Base-by-base conservation (phyloP, 1,284 basidiomycete genomes). In the Heterobasidion irregulare region DNA sequence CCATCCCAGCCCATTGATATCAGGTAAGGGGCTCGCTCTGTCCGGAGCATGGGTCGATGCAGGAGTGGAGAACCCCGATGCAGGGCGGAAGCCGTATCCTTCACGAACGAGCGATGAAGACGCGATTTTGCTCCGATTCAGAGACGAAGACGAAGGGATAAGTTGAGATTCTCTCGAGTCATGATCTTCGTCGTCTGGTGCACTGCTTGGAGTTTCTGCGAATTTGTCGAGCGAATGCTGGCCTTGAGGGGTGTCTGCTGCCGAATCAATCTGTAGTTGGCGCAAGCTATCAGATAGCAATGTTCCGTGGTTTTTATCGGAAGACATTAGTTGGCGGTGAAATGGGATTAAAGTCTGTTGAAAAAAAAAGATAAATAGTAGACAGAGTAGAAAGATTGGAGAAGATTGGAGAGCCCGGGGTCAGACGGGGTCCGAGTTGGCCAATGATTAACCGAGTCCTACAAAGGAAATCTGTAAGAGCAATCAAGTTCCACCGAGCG, bases 1-100 rank as follows among this genome's bases (percentile, higher is more conserved):
- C 94, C 94, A 97, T 2, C 94, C 94, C 13, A 97, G 79, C 45
- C 94, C 94, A 63, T 96, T 83, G 47, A 82, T 82, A 71, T 95
- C 92, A 47, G 89, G 88, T 38, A 94, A 81, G 56, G 82, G 76
- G 61, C 69, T 73, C 34, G 43, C 60, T 54, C 61, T 2, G 52
- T 62, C 50, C 59, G 52, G 65, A 9, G 60, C 62, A n/a, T 51
- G 19, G 19, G 61, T 58, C 18, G 61, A 59, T 46, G 68, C 63
- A 52, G 86, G 88, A 2, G 88, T 89, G n/a, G 81, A 78, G 44
- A 78, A 66, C 2, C 85, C 86, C 18, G 86, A 89, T 38, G 77
- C 66, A 7, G 80, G 74, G 16, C 89, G 81, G 71, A 93, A 93
- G 55, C 90, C 90, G 69, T 92, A 92, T 53, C 88, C 90, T 53